A percentile compares a stretch with the other conserved stretches of the same genome.
Evolutionary conservation across 2,329 filamentous ascomycete species (phyloP).

Genomic region (Setomelanomma holmii): DNA sequence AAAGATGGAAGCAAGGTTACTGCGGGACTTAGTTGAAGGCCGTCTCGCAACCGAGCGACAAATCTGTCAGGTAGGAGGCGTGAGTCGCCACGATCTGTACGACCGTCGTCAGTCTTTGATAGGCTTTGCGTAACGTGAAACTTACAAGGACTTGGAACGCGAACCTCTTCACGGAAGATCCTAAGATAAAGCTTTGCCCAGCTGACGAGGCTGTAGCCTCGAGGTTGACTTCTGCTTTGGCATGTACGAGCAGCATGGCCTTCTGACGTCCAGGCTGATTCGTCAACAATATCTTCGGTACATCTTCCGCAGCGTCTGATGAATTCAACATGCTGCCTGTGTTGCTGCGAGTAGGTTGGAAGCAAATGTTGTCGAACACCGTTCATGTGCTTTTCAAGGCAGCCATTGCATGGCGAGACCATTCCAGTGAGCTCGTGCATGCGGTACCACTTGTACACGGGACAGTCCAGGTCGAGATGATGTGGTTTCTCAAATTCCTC

Average conservation of each 20-base stretch:
- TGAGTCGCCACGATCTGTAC: background rate
- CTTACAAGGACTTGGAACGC: conserved; percentile 9
- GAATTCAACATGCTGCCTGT: background rate
- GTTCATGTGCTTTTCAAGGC: conserved; percentile 5
- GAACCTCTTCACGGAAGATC: conserved; percentile 4
- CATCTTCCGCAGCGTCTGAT: conserved; percentile 7
- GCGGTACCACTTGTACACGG: conserved; percentile 8
- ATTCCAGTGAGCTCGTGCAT: background rate
- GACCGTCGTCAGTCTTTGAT: background rate
- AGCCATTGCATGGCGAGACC: conserved; percentile 9
- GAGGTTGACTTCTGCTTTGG: background rate
- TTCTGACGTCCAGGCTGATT: background rate
- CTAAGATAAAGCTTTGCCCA: conserved; percentile 9
- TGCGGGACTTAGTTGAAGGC: background rate
- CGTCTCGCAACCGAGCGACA: background rate
- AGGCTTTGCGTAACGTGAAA: background rate
- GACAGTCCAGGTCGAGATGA: conserved; percentile 6
- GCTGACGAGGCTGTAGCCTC: background rate
- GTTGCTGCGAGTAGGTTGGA: conserved; percentile 7
- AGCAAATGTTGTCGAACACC: conserved; percentile 8
- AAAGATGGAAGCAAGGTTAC: background rate
- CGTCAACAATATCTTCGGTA: conserved; percentile 4
- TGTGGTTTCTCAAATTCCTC: background rate
- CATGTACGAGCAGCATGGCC: conserved; percentile 4
- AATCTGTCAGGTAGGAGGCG: conserved; percentile 1